A percentile compares a stretch with the other conserved stretches of the same genome.
These are phyloP conservation scores for Geotrichum aggregatum DNA, from an alignment of 1,139 yeast genomes.

Conservation along the genomic window DNA sequence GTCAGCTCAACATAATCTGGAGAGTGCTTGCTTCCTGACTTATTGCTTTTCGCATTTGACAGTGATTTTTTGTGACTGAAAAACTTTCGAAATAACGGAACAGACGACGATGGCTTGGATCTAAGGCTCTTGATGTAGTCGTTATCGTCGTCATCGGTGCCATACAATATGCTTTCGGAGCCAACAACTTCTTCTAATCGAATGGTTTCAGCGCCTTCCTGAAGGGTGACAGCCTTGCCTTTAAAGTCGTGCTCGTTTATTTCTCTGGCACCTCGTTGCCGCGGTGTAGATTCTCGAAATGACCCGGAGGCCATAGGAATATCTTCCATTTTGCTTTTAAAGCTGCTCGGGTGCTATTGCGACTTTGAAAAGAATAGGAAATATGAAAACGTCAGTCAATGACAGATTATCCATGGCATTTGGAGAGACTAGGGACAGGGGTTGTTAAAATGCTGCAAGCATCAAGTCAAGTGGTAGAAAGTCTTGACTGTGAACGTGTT, in stretches of 20 bases:
- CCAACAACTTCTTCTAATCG: background rate
- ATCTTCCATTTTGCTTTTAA: slow-evolving; percentile 1
- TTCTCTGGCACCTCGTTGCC: background rate
- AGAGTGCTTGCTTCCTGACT: background rate
- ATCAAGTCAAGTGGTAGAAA: too few relatives aligned
- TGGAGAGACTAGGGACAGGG: background rate
- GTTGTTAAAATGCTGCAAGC: background rate
- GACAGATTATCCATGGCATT: slow-evolving; percentile 2
- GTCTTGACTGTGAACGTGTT: background rate
- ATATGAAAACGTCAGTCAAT: background rate
- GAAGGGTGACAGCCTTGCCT: slow-evolving; percentile 10
- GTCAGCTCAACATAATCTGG: slow-evolving; percentile 14
- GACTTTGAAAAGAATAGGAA: background rate
- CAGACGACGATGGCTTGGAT: slow-evolving; percentile 7
- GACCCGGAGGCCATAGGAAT: slow-evolving; percentile 9
- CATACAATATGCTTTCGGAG: background rate
- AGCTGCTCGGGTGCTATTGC: background rate
- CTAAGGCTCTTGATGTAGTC: slow-evolving; percentile 5
- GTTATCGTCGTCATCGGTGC: background rate
- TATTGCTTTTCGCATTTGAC: background rate
- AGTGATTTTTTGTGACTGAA: background rate
- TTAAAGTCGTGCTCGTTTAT: background rate
- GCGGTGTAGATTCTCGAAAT: background rate
- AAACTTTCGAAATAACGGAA: background rate
- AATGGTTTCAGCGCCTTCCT: background rate